Percentiles rank a stretch among this genome's conserved stretches.
phyloP scores from a whole-genome alignment of 1,284 basidiomycete species.

The Agroathelia rolfsii region DNA sequence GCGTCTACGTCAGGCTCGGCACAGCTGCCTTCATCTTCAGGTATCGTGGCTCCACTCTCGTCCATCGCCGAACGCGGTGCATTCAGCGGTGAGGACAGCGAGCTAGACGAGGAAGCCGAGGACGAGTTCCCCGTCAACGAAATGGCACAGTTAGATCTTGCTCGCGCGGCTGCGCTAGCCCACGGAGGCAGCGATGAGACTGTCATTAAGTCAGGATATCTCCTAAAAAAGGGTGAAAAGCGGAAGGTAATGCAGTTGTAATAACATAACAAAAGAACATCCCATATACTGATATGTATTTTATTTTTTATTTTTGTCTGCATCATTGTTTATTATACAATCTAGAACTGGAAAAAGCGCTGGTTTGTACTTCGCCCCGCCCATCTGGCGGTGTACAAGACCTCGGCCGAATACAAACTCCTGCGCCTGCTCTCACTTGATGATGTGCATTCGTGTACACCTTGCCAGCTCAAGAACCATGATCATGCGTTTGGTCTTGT shows the following conservation, averaged over 20 bases:
- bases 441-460: constrained; percentile 87
- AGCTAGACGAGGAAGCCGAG: constrained; percentile 67
- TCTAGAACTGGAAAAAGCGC: constrained; percentile 89
- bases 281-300: constrained; percentile 17
- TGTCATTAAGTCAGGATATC: constrained; percentile 83
- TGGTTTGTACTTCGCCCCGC: constrained; percentile 95
- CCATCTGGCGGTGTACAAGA: constrained; percentile 96
- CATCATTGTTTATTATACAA: constrained; percentile 8
- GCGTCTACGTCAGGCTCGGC: constrained; percentile 8
- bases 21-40: constrained; percentile 8
- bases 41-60: constrained; percentile 53
- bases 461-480: constrained; percentile 85
- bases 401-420: constrained; percentile 85
- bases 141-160: constrained; percentile 52
- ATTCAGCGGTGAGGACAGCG: constrained; percentile 60
- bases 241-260: no score
- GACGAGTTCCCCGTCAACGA: constrained; percentile 47
- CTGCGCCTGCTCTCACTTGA: constrained; percentile 82
- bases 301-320: constrained; percentile 10
- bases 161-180: constrained; percentile 28
- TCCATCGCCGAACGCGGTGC: constrained; percentile 66
- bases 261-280: no score
- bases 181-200: constrained; percentile 53
- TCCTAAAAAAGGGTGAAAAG: constrained; percentile 94
- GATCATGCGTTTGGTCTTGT: constrained; percentile 83